Conservation (phyloP, 148 eudicot species). For the Silene uniflora region DNA sequence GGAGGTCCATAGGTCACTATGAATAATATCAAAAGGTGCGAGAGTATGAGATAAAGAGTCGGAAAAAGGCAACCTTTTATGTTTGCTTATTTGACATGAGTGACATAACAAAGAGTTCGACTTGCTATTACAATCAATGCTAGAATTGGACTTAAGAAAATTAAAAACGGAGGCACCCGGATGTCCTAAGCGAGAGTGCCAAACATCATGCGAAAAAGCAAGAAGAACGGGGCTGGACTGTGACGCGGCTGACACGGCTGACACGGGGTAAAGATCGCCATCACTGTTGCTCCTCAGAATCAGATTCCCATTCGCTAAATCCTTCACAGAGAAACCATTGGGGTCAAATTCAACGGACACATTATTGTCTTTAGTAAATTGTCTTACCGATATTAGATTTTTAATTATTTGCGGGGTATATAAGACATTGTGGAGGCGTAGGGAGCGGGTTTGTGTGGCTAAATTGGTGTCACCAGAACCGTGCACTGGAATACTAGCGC, state of each 20-base stretch:
- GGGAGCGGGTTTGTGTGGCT: neutral
- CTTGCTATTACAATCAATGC: no score
- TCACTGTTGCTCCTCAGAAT: neutral
- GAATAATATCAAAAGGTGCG: neutral
- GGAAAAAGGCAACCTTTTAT: no score
- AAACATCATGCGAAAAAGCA: neutral
- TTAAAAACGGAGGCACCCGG: no score
- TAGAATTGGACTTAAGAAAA: no score
- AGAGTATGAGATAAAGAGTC: neutral
- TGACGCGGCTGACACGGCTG: no score
- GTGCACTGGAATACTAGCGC: neutral
- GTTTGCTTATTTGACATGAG: no score
- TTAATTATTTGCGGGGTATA: neutral
- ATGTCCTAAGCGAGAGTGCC: no score
- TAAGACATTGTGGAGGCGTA: neutral
- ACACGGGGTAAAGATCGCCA: neutral
- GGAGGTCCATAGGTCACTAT: neutral
- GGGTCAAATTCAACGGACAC: conserved; percentile 1
- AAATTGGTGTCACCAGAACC: neutral
- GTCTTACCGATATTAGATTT: neutral
- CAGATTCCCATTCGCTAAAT: neutral
- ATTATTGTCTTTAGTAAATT: neutral
- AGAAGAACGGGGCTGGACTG: no score
- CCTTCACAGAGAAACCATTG: neutral
- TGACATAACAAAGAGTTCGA: no score